A percentile compares a stretch with the other conserved stretches of the same genome.
These are phyloP conservation scores for Ogataea salicorniae DNA, from an alignment of 805 yeast species.

Conservation along the genomic window DNA sequence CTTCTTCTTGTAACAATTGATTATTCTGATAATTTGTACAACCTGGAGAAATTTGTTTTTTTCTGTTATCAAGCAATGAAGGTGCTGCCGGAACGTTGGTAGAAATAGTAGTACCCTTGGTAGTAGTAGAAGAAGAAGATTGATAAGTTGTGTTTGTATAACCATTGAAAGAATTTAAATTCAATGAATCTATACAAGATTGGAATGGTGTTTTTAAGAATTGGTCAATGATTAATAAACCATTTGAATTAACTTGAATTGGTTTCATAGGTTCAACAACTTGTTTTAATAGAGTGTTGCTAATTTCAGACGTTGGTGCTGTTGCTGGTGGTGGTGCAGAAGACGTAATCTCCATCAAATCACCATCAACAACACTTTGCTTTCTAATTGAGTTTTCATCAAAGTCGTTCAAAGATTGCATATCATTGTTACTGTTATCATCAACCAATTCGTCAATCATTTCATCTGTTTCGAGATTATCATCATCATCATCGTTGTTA, in stretches of 20 bases:
- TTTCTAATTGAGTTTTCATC: too few species aligned
- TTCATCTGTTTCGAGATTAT: background rate
- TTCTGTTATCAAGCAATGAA: too few species aligned
- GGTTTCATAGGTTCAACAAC: background rate
- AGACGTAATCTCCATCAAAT: too few species aligned
- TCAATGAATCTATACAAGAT: conserved; percentile 17
- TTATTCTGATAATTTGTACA: too few species aligned
- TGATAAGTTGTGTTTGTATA: conserved; percentile 4
- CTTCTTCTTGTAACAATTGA: conserved; percentile 2
- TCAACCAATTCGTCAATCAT: background rate
- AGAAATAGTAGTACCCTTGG: background rate
- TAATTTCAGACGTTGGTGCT: background rate
- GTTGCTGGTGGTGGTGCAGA: background rate
- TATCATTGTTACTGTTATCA: background rate
- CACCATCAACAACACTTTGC: too few species aligned
- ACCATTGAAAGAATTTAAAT: conserved; percentile 27
- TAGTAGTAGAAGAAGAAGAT: background rate
- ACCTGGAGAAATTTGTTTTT: too few species aligned
- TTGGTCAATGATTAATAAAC: conserved; percentile 25
- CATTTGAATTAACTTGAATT: conserved; percentile 14
- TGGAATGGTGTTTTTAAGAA: conserved; percentile 23
- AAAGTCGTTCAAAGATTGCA: too few species aligned
- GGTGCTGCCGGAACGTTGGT: background rate
- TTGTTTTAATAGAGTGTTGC: background rate
- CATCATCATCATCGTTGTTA: conserved; percentile 12